A percentile compares a stretch with the other conserved stretches of the same genome.
Evolutionary conservation across 768 basidiomycete species (phyloP).

Genomic region (Jaapia argillacea): DNA sequence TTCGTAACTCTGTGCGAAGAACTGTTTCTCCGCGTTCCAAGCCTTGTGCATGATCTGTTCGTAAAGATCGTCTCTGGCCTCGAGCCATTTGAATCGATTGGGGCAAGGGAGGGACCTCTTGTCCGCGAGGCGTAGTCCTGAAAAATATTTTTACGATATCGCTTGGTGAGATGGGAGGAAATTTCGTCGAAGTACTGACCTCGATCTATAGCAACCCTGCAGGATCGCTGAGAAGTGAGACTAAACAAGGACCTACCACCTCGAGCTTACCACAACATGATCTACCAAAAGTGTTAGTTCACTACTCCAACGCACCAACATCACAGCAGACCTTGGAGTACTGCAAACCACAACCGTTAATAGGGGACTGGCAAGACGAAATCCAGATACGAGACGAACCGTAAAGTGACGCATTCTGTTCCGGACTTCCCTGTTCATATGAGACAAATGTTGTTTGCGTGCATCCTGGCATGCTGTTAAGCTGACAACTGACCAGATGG

Average conservation of each 20-base stretch:
- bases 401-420: conserved; percentile 80
- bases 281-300: conserved; percentile 26
- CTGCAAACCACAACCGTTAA: conserved; percentile 19
- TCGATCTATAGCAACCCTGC: conserved; percentile 90
- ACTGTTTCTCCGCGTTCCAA: conserved; percentile 62
- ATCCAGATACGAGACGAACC: conserved; percentile 27
- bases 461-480: no score
- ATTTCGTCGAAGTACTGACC: conserved; percentile 31
- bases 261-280: conserved; percentile 91
- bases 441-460: no score
- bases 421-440: conserved; percentile 89
- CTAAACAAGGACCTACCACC: no score
- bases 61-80: conserved; percentile 73
- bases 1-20: conserved; percentile 89
- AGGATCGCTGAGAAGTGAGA: no score
- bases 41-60: conserved; percentile 90
- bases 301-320: no score
- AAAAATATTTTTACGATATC: neutral
- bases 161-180: neutral
- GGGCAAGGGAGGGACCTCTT: conserved; percentile 91
- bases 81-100: conserved; percentile 58
- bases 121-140: conserved; percentile 82
- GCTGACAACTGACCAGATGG: conserved; percentile 55
- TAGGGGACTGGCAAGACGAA: neutral
- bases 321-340: conserved; percentile 81